A percentile compares a stretch with the other conserved stretches of the same genome.
Conservation (phyloP, 805 yeast genomes). For the Barnettozyma pratensis region DNA sequence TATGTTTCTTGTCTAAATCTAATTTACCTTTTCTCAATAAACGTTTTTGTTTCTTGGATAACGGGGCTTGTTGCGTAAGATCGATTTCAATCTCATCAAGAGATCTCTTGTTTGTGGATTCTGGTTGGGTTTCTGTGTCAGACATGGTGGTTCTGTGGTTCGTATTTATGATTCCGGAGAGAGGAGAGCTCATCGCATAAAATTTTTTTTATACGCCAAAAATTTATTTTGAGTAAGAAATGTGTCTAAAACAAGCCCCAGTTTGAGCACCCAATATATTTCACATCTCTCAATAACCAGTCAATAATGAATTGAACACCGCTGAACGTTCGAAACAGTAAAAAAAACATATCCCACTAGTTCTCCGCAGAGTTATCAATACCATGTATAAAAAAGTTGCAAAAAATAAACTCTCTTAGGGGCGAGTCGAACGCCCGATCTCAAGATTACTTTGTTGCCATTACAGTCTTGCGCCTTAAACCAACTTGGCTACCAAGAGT, state of each 20-base stretch:
- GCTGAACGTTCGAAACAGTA: background rate
- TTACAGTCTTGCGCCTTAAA: slow-evolving; percentile 36
- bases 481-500: slow-evolving; percentile 37
- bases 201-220: background rate
- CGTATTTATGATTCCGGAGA: background rate
- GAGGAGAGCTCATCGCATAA: slow-evolving; percentile 3
- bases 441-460: slow-evolving; percentile 29
- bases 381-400: no score
- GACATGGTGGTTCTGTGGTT: background rate
- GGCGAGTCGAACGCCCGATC: slow-evolving; percentile 36
- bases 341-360: background rate
- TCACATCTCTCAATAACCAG: no score
- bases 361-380: no score
- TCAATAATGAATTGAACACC: background rate
- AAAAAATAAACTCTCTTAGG: slow-evolving; percentile 29
- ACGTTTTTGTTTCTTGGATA: slow-evolving; percentile 90
- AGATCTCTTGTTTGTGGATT: slow-evolving; percentile 17
- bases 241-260: no score
- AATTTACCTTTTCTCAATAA: slow-evolving; percentile 71
- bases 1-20: slow-evolving; percentile 50
- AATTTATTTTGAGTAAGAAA: no score
- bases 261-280: no score
- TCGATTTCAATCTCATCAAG: slow-evolving; percentile 56
- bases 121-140: slow-evolving; percentile 6
- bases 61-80: slow-evolving; percentile 65